Conservation (phyloP, 2,329 filamentous ascomycete species). For the Ophiostoma tasmaniense region DNA sequence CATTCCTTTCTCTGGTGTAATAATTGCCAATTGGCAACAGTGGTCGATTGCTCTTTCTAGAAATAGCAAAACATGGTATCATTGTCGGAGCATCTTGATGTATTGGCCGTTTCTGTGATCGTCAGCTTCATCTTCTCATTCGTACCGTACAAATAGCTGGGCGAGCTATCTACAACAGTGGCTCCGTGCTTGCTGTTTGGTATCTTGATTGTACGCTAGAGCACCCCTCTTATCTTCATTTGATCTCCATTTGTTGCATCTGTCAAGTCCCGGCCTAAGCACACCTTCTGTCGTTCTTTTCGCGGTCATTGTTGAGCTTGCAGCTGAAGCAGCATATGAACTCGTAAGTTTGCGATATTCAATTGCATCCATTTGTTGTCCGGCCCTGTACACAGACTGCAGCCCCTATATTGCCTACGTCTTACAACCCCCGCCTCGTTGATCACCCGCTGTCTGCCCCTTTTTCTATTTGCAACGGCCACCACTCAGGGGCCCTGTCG, state of each 20-base stretch:
- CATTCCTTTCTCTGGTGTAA: background rate
- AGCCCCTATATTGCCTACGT: background rate
- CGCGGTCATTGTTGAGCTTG: background rate
- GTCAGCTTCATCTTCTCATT: background rate
- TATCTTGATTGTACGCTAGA: background rate
- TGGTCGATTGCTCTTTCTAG: background rate
- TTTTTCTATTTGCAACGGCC: conserved; percentile 6
- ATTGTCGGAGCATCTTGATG: background rate
- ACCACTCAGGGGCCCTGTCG: background rate
- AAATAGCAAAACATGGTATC: background rate
- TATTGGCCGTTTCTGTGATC: background rate
- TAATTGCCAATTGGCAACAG: background rate
- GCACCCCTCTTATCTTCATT: background rate
- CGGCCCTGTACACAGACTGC: background rate
- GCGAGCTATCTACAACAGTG: background rate
- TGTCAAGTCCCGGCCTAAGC: background rate
- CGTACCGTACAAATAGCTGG: background rate
- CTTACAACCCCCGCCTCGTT: conserved; percentile 1
- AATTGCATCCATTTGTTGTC: background rate
- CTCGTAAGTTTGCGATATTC: background rate
- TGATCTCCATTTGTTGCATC: background rate
- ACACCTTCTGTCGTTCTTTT: background rate
- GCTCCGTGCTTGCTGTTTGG: background rate
- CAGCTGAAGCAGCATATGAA: background rate
- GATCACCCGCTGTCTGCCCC: conserved; percentile 3